A percentile compares a stretch with the other conserved stretches of the same genome.
Conservation (phyloP, 208 protist species). For the Naegleria lovaniensis region DNA sequence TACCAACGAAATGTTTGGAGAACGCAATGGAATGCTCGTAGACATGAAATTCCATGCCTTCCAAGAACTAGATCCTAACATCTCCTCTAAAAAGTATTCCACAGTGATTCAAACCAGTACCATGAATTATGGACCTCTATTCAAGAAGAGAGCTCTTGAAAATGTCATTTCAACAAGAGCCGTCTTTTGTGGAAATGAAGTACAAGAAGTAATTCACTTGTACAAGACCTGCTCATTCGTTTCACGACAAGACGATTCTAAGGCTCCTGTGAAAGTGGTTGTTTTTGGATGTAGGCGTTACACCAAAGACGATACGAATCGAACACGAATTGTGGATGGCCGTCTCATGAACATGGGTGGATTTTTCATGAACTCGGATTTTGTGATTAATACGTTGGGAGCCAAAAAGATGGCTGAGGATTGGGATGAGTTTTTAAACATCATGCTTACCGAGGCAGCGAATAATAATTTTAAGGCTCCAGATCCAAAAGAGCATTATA, state of each 20-base stretch:
- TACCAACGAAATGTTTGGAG: not conserved
- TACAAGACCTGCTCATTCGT: not conserved
- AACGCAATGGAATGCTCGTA: not conserved
- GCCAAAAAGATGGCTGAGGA: not conserved
- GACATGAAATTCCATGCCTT: not conserved
- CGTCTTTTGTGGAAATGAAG: not conserved
- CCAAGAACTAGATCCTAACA: not conserved
- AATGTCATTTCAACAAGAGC: not conserved
- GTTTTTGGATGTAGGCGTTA: not conserved
- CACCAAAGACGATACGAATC: not conserved
- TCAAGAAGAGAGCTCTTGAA: not conserved
- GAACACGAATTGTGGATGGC: not conserved
- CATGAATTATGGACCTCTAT: not conserved
- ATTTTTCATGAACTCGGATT: not conserved
- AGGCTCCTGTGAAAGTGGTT: not conserved
- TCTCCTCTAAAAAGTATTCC: not conserved
- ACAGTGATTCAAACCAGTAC: not conserved
- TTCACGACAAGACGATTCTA: not conserved
- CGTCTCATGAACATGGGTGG: not conserved
- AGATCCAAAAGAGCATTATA: not conserved
- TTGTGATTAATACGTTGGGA: not conserved
- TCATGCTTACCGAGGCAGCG: not conserved
- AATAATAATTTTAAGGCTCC: not conserved
- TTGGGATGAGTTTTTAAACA: not conserved
- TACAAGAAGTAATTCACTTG: not conserved